Base-by-base conservation (phyloP, 371 early-diverging fungal species). In the Syncephalis plumigaleata region DNA sequence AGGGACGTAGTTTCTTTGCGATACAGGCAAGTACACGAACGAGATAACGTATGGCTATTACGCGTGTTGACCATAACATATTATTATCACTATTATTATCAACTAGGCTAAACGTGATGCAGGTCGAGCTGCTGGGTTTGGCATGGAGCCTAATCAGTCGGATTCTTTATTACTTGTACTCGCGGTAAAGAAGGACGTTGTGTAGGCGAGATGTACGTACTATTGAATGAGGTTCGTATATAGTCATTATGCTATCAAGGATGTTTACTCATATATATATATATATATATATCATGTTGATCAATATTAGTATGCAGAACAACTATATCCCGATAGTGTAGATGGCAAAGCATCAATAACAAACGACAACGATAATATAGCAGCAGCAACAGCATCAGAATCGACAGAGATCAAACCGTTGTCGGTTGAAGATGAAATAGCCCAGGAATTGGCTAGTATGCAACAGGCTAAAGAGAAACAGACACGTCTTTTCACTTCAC, bases 361-460 rank as follows among this genome's bases (percentile, higher is more conserved):
- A 38, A 38, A n/a, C 17, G 39, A 38, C 39, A n/a, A n/a, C n/a
- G 39, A 38, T n/a, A n/a, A n/a, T n/a, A n/a, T n/a, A n/a, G n/a
- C n/a, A n/a, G n/a, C n/a, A n/a, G n/a, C n/a, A n/a, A n/a, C n/a
- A n/a, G n/a, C n/a, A n/a, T n/a, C n/a, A 16, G 45, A 45, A 15
- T 21, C 23, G 23, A 20, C 15, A 45, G 31, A 58, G 1, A 59
- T 58, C 0, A 65, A 66, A 2, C 60, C 60, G 5, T 63, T 66
- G 0, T 68, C 68, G 24, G 53, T 83, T 16, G 83, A 83, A 51
- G 77, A 66, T 39, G 67, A 75, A 8, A 73, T 80, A 51, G 71
- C 70, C 9, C 73, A 71, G 49, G 83, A 83, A 63, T 53, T 84
- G 4, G 71, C 68, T 20, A 59, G 57, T 5, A 52, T 80, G 39